Evolutionary conservation across 495 filamentous ascomycete species (phyloP).

Genomic region (Hyphodiscus hymeniophilus): DNA sequence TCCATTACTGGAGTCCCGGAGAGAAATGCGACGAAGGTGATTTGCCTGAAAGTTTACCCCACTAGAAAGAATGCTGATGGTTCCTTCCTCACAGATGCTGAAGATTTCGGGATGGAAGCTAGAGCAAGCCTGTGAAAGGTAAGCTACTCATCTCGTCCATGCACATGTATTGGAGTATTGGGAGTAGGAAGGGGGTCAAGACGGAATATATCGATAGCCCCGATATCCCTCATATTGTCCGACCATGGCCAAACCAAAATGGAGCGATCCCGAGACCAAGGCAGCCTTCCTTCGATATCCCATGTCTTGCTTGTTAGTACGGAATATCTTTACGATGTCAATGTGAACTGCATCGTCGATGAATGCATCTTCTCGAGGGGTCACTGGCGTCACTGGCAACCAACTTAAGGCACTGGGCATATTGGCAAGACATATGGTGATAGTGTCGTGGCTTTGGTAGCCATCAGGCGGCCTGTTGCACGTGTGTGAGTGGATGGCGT

Average conservation of each 20-base stretch:
- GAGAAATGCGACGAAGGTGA: conserved; percentile 42
- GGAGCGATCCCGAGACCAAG: too few relatives aligned
- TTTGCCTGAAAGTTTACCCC: conserved; percentile 22
- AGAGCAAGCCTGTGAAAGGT: conserved; percentile 43
- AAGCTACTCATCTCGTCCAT: conserved; percentile 20
- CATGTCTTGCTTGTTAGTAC: not conserved
- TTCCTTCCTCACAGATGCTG: conserved; percentile 19
- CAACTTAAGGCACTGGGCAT: not conserved
- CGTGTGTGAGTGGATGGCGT: too few relatives aligned
- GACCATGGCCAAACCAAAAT: not conserved
- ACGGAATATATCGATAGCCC: not conserved
- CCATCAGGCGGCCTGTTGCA: not conserved
- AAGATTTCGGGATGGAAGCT: conserved; percentile 34
- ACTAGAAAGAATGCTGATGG: conserved; percentile 7
- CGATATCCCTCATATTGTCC: not conserved
- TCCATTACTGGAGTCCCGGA: conserved; percentile 43
- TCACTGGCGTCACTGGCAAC: not conserved
- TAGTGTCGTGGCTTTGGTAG: not conserved
- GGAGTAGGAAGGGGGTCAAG: too few relatives aligned
- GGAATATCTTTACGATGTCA: not conserved
- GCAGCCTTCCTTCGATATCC: not conserved
- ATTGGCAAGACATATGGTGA: not conserved
- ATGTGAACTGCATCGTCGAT: not conserved
- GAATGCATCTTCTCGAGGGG: not conserved
- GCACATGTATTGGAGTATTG: conserved; percentile 4